Base-by-base conservation (phyloP, 164 flowering plant genomes). In the Magnolia officinalis region DNA sequence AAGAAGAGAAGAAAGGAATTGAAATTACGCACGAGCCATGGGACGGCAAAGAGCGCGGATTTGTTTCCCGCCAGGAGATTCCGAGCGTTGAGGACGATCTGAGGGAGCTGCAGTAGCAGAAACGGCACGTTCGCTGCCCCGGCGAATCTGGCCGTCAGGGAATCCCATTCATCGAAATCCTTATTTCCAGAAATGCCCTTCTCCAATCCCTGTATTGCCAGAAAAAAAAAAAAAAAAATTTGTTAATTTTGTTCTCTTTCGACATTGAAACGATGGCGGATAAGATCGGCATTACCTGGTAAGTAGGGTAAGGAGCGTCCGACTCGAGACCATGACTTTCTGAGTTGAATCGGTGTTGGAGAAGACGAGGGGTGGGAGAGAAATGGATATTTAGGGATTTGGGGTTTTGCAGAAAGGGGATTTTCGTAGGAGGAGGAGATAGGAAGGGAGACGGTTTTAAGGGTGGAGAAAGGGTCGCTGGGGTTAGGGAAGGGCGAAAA, bases 81-180 rank as follows among this genome's bases (percentile, higher is more conserved):
- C 11, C 84, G 93, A 59, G 95, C 90, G 82, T 93, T 93, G 80
- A 93, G 96, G 75, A 89, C 78, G 74, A 93, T 91, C 82, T 93
- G 98, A n/a, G 98, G 98, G 58, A 93, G 74, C 75, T 92, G 98
- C n/a, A 93, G 85, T 58, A 92, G 51, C 76, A 90, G 63, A 78
- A 93, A 93, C 1, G 98, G 98, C 11, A 91, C n/a, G 81, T 90
- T 93, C 65, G 98, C 78, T 1, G 86, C 96, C 16, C 87, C 96
- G 1, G 98, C 86, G 77, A 93, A 93, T 75, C 85, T 91, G 4
- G 95, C 96, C 8, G 96, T 86, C 81, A 79, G 74, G 5, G 86
- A 87, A 80, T 91, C 90, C 98, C 98, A 93, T 77, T 89, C 83
- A 81, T 86, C 81, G 26, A 82, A 84, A 52, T 75, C 78, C 55